A percentile compares a stretch with the other conserved stretches of the same genome.
These are phyloP conservation scores for Fusarium paranaense DNA, from an alignment of 2,329 filamentous ascomycete species.

Conservation along the genomic window DNA sequence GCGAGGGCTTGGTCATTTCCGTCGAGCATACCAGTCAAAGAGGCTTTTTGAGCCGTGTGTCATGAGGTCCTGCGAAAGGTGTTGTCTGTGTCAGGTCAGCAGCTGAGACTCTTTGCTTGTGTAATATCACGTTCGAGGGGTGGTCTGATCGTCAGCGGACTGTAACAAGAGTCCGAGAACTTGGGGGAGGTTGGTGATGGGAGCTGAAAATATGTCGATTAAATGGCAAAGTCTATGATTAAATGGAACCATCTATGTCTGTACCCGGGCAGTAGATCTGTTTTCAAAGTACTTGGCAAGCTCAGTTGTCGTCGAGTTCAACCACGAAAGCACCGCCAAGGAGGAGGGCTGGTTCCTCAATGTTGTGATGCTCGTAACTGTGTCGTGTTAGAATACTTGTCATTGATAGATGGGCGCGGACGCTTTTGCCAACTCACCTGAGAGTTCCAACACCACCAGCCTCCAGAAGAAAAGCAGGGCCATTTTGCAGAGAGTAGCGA, in stretches of 20 bases:
- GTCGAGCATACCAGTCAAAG: constrained; percentile 14
- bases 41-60: not conserved
- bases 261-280: not conserved
- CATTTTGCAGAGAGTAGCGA: constrained; percentile 77
- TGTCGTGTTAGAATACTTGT: constrained; percentile 15
- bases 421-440: constrained; percentile 63
- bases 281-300: not conserved
- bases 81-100: constrained; percentile 23
- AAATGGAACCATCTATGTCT: constrained; percentile 5
- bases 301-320: constrained; percentile 46
- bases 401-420: not conserved
- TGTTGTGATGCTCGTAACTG: constrained; percentile 83
- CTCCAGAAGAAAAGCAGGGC: constrained; percentile 85
- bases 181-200: constrained; percentile 8
- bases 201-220: constrained; percentile 16
- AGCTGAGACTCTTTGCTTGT: constrained; percentile 9
- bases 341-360: constrained; percentile 83
- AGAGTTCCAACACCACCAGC: constrained; percentile 86
- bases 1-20: constrained; percentile 32
- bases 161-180: constrained; percentile 20
- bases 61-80: constrained; percentile 3
- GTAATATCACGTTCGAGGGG: constrained; percentile 5
- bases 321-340: constrained; percentile 78
- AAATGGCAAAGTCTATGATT: constrained; percentile 24
- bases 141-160: constrained; percentile 23